A percentile compares a stretch with the other conserved stretches of the same genome.
Evolutionary conservation across 352 stramenopile genomes (phyloP).

Genomic region (Phytopythium montanum): DNA sequence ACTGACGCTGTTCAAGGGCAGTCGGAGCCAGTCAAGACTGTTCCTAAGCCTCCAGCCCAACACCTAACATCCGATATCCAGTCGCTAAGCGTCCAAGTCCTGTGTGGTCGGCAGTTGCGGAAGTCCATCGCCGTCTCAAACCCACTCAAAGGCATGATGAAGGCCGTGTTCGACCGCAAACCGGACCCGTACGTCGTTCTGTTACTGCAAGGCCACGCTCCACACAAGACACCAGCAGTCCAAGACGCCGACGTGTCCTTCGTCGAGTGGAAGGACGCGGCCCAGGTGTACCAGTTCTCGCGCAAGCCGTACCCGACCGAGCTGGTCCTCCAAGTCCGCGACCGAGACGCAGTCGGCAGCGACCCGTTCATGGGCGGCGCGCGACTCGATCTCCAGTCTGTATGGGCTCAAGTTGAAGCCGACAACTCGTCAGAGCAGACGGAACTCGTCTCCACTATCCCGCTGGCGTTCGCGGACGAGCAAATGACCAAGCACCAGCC

Average conservation of each 20-base stretch:
- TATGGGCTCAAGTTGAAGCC: conserved; percentile 20
- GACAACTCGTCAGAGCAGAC: not conserved
- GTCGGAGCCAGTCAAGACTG: not conserved
- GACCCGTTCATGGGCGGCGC: conserved; percentile 44
- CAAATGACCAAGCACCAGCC: conserved; percentile 37
- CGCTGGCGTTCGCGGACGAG: conserved; percentile 31
- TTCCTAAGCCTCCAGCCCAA: not conserved
- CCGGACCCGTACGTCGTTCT: conserved; percentile 45
- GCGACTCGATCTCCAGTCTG: conserved; percentile 22
- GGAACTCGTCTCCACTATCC: conserved; percentile 25
- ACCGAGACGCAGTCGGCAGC: conserved; percentile 32
- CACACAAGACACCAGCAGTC: conserved; percentile 21
- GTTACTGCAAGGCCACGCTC: conserved; percentile 16
- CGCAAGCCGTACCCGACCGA: conserved; percentile 26
- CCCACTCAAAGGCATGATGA: conserved; percentile 26
- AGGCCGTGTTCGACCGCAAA: conserved; percentile 37
- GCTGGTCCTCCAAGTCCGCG: conserved; percentile 32
- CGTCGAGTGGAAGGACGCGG: conserved; percentile 42
- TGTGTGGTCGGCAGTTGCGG: conserved; percentile 26
- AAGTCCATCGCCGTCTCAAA: conserved; percentile 15
- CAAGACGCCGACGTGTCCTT: conserved; percentile 43
- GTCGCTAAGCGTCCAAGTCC: conserved; percentile 29
- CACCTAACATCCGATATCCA: conserved; percentile 22
- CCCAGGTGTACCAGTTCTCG: conserved; percentile 35
- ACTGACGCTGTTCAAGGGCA: not conserved